Evolutionary conservation across 2,329 filamentous ascomycete species (phyloP).

Genomic region (Colletotrichum paranaense): DNA sequence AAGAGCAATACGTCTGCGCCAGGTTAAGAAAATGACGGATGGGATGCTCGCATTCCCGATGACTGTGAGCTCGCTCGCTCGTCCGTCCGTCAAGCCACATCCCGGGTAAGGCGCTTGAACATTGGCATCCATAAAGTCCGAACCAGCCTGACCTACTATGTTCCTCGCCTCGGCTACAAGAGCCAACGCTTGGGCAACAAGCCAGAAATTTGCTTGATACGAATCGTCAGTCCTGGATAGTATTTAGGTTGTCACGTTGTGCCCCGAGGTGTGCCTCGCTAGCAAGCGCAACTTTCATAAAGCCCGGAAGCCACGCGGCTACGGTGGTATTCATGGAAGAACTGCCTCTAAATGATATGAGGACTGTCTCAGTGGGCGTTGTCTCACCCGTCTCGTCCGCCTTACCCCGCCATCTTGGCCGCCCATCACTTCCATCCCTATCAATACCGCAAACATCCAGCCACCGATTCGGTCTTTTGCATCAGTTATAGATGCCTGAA

Average conservation of each 20-base stretch:
- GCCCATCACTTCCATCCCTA: constrained; percentile 19
- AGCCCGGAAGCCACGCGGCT: background rate
- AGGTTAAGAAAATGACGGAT: background rate
- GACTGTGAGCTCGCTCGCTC: background rate
- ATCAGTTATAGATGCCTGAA: constrained; percentile 8
- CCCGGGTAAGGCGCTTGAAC: background rate
- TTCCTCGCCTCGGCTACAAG: background rate
- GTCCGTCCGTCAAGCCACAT: background rate
- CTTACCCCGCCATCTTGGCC: constrained; percentile 27
- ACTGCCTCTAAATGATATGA: constrained; percentile 24
- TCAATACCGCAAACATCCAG: constrained; percentile 10
- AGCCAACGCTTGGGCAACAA: background rate
- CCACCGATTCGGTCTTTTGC: constrained; percentile 12
- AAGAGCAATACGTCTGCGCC: background rate
- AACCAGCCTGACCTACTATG: background rate
- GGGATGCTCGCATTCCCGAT: constrained; percentile 1
- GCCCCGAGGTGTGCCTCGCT: background rate
- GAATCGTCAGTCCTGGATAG: background rate
- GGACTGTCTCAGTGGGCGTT: constrained; percentile 4
- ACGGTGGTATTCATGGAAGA: background rate
- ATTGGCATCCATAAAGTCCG: background rate
- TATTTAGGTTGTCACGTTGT: background rate
- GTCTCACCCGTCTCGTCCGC: background rate
- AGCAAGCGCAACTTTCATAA: background rate
- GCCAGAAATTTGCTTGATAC: background rate